Evolutionary conservation across 2,329 filamentous ascomycete genomes (phyloP), one percentile per base, ranked within the genome.

Genomic region (Beauveria rudraprayagi): DNA sequence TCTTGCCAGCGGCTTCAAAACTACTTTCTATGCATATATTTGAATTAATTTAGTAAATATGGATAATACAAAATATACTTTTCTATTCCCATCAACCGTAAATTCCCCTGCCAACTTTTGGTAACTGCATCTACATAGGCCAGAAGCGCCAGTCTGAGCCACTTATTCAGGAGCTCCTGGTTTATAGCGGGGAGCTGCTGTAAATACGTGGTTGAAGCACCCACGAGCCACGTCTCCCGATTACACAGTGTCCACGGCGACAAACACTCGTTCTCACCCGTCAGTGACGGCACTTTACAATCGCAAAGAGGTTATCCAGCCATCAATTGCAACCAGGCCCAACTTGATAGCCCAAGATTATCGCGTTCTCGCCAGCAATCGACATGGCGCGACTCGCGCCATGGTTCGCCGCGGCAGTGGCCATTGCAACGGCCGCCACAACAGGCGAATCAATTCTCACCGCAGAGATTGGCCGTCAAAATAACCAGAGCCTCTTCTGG

Each of bases 401-500:
- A 66, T 69, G 70, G 68, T 64, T 70, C 26, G 68, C 66, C n/a
- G 69, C 68, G 54, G 67, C 67, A 51, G 63, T 73, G 61, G 69
- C 64, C 28, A 56, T 70, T 46, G 65, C 66, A 54, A 64, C 63
- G 54, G 65, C 70, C 50, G 63, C 65, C 28, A 73, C 53, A 10
- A 68, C 69, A 9, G 69, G 70, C 58, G 65, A 69, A 50, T 73
- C 74, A 47, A 74, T 82, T 59, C 69, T 83, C 43, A 77, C 75
- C 48, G 73, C 72, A 64, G 80, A 84, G 68, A 75, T 83, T 63
- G 77, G 75, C 40, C 79, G 80, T 16, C 71, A 79, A 64, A 84
- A 84, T 70, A 96, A 97, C 74, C 83, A 95, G 70, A 93, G 89
- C 70, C 80, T 99, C 67, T 81, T 97, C 78, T 99, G 94, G 94